Percentiles rank a stretch among this genome's conserved stretches.
phyloP scores from a whole-genome alignment of 495 filamentous ascomycete species.

The Neurospora africana region DNA sequence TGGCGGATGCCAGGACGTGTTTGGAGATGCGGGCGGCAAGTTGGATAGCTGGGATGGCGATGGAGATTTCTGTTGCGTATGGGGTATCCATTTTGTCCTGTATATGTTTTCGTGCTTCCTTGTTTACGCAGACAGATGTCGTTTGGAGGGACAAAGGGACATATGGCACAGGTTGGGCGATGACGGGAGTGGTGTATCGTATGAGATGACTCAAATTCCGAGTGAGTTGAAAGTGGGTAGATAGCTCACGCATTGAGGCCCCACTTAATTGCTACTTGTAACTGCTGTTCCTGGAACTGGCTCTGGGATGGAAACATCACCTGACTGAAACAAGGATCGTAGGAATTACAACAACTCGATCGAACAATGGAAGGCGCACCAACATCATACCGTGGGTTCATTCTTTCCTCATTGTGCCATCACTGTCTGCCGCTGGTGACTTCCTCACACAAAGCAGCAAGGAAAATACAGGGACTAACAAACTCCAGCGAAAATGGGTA shows the following conservation, averaged over 20 bases:
- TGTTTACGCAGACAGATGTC: not conserved
- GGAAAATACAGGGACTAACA: not conserved
- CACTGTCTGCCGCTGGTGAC: not conserved
- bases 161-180: not conserved
- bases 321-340: not conserved
- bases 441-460: not conserved
- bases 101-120: not conserved
- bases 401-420: not conserved
- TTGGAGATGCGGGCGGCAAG: conserved; percentile 30
- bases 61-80: conserved; percentile 20
- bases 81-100: conserved; percentile 22
- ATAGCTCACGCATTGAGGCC: not conserved
- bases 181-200: not conserved
- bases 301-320: not conserved
- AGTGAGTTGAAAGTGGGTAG: not conserved
- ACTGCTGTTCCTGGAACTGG: not conserved
- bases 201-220: not conserved
- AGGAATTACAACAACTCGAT: not conserved
- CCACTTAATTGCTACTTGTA: not conserved
- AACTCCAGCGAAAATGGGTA: not conserved
- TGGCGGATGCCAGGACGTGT: conserved; percentile 15
- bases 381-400: not conserved
- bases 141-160: not conserved
- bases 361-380: not conserved
- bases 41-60: conserved; percentile 20